phyloP scores from a whole-genome alignment of 495 filamentous ascomycete species.

The Penicillium simplicissimum region DNA sequence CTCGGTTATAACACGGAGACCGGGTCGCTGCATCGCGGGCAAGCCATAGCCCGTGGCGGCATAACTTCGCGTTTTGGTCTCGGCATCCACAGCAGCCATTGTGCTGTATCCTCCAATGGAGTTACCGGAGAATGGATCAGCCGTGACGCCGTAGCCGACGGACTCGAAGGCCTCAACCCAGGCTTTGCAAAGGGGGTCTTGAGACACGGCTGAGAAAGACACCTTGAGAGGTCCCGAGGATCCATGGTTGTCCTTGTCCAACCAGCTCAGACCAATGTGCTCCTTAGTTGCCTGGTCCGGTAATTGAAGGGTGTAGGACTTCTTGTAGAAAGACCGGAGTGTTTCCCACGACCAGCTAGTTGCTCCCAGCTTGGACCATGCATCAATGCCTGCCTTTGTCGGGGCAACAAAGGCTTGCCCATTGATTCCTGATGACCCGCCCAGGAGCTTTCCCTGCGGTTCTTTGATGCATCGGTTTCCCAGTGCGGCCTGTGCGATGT shows the following conservation, averaged over 20 bases:
- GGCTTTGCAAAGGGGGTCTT: slow-evolving; percentile 21
- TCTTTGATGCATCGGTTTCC: background rate
- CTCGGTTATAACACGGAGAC: slow-evolving; percentile 36
- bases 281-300: slow-evolving; percentile 1
- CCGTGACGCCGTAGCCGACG: slow-evolving; percentile 31
- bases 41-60: slow-evolving; percentile 29
- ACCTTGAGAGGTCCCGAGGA: slow-evolving; percentile 20
- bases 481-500: background rate
- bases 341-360: background rate
- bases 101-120: slow-evolving; percentile 36
- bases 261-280: slow-evolving; percentile 17
- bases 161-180: slow-evolving; percentile 27
- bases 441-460: slow-evolving; percentile 2
- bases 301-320: background rate
- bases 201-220: slow-evolving; percentile 21
- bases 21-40: slow-evolving; percentile 41
- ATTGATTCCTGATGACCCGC: background rate
- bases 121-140: slow-evolving; percentile 40
- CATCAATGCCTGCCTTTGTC: background rate
- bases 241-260: slow-evolving; percentile 18
- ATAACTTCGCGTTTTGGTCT: slow-evolving; percentile 47
- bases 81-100: slow-evolving; percentile 21
- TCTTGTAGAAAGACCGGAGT: background rate
- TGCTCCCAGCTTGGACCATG: background rate
- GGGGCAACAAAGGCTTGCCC: background rate